Base-by-base conservation (phyloP, 345 rosid species). In the Ceriops decandra region DNA sequence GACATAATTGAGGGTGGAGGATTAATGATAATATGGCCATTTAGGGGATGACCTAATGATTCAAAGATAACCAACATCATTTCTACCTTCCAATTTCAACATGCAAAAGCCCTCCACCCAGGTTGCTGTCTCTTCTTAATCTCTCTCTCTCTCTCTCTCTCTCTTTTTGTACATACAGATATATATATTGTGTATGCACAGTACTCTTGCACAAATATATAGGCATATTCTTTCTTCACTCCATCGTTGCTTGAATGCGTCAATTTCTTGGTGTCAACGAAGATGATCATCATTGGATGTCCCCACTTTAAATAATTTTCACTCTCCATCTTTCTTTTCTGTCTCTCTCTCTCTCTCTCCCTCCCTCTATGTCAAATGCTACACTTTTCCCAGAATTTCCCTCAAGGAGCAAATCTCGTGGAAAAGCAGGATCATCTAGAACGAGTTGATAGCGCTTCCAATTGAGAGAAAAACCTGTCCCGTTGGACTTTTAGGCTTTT, bases 201-300 rank as follows among this genome's bases (percentile, higher is more conserved):
- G 26, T 2, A 15, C 16, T 21, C 24, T 17, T 53, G 13, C 21
- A 53, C 13, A 22, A n/a, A 54, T 24, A n/a, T 27, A 42, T 7
- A 20, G 57, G 49, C 35, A n/a, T 35, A 57, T 56, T 62, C 59
- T 62, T 62, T 26, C 67, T 67, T 70, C 74, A 70, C 76, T 70
- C 77, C 61, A 74, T 74, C 57, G 72, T 62, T 74, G 62, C 72
- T 66, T 68, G 63, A 68, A 30, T 30, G 6, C 33, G 79, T 68
- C 75, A 69, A 71, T 72, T 81, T 74, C 78, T 81, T 72, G 80
- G 68, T 77, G 77, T 72, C 75, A 72, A 72, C 77, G 80, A 72
- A 64, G 75, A 59, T 59, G 52, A 65, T 64, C 67, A 77, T 80
- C 81, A 70, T 71, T 77, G 76, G 79, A 62, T 62, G 47, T 72